These are phyloP conservation scores for Capronia coronata DNA, from an alignment of 2,329 filamentous ascomycete genomes.

Conservation along the genomic window DNA sequence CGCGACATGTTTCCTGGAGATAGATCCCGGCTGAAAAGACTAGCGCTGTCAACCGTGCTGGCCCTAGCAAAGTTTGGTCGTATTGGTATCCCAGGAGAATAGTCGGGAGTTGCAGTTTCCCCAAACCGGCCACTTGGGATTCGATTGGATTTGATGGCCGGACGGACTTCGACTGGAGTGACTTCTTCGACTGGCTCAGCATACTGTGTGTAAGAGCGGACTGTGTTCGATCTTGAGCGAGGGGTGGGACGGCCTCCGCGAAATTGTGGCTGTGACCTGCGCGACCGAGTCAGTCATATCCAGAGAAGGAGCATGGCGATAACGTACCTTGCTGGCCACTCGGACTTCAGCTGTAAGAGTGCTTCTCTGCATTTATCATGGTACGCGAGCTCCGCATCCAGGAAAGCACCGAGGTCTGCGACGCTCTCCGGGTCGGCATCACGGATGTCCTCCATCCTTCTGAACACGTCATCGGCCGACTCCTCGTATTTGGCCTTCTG, in stretches of 20 bases:
- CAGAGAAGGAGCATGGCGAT: slow-evolving; percentile 24
- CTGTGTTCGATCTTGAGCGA: slow-evolving; percentile 57
- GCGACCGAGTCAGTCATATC: neutral
- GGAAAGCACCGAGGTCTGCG: slow-evolving; percentile 68
- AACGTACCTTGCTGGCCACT: slow-evolving; percentile 59
- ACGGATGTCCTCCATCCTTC: slow-evolving; percentile 94
- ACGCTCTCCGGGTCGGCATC: slow-evolving; percentile 81
- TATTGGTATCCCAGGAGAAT: slow-evolving; percentile 31
- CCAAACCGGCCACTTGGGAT: slow-evolving; percentile 38
- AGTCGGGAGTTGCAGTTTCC: slow-evolving; percentile 26
- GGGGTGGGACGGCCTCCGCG: slow-evolving; percentile 38
- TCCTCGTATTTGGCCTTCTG: slow-evolving; percentile 97
- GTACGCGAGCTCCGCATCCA: slow-evolving; percentile 85
- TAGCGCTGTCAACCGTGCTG: slow-evolving; percentile 54
- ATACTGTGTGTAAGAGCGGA: slow-evolving; percentile 57
- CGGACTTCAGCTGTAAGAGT: slow-evolving; percentile 60
- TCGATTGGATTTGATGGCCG: slow-evolving; percentile 46
- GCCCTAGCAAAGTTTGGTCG: slow-evolving; percentile 48
- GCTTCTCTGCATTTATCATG: slow-evolving; percentile 87
- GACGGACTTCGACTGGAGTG: slow-evolving; percentile 43
- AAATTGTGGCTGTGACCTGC: slow-evolving; percentile 11
- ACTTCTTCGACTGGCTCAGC: slow-evolving; percentile 52
- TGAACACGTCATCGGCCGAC: slow-evolving; percentile 80
- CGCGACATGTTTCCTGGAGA: slow-evolving; percentile 41
- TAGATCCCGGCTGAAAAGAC: slow-evolving; percentile 47